Conservation (phyloP, 805 yeast genomes). For the Ogataea pini region DNA sequence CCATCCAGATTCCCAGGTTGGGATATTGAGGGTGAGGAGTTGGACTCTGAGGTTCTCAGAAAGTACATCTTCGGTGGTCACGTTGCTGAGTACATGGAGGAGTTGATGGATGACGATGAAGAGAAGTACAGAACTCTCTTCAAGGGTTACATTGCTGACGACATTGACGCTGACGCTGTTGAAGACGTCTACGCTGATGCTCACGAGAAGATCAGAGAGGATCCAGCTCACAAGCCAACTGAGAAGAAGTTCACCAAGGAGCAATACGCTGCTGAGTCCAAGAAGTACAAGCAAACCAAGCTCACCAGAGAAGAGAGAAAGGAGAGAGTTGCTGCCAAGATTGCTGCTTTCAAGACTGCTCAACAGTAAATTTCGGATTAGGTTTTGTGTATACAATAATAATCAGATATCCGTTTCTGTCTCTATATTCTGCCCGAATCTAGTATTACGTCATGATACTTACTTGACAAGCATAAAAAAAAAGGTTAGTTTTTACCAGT, state of each 20-base stretch:
- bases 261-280: constrained; percentile 95
- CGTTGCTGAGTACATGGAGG: constrained; percentile 99
- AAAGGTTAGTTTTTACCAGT: no score
- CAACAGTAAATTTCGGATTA: constrained; percentile 34
- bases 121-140: constrained; percentile 96
- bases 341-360: constrained; percentile 79
- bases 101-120: constrained; percentile 99
- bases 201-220: constrained; percentile 93
- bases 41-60: constrained; percentile 96
- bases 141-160: constrained; percentile 96
- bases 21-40: constrained; percentile 98
- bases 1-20: constrained; percentile 99
- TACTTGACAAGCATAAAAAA: no score
- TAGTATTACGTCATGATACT: no score
- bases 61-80: constrained; percentile 99
- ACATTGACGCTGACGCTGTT: constrained; percentile 92
- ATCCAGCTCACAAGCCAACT: constrained; percentile 88
- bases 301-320: constrained; percentile 89
- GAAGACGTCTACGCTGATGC: constrained; percentile 96
- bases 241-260: constrained; percentile 94
- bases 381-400: not conserved
- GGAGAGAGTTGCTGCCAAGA: constrained; percentile 88
- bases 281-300: constrained; percentile 86
- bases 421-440: no score
- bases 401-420: not conserved